Base-by-base conservation (phyloP, 768 basidiomycete genomes). In the Porphyrellus cyaneotinctus region DNA sequence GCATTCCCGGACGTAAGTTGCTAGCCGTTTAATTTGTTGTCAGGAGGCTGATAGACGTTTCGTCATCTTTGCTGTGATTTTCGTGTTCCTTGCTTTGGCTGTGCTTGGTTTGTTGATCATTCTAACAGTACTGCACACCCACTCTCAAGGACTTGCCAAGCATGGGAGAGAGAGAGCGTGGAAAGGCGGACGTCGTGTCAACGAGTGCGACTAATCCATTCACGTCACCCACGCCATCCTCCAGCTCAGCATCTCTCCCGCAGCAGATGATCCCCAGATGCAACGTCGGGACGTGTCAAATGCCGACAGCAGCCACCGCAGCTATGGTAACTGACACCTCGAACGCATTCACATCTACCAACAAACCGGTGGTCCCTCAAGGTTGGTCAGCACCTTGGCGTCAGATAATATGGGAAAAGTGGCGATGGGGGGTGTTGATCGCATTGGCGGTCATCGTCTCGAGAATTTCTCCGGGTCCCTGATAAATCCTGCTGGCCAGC, bases 151-250 rank as follows among this genome's bases (percentile, higher is more conserved):
- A 94, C 63, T 70, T 95, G 26, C 95, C 95, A 0, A 97, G 97
- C 71, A 98, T 98, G 95, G 93, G 87, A 20, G 78, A 88, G 68
- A 83, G 78, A 58, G 88, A 88, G 60, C 78, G 81, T 41, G 87
- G 84, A 10, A 78, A 75, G 48, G 63, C 79, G 6, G 66, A 64
- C 62, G 33, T 42, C 58, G 51, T 42, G 70, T 47, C 64, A 66
- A 42, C 56, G 63, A 54, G 47, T 58, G 43, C 46, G 50, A 37
- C 50, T 43, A 59, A 52, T 58, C 51, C 53, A 41, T 61, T 43
- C 36, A 43, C 51, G 30, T 57, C 52, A 53, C 47, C 62, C 42
- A 44, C 47, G 24, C 46, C 51, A 22, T 49, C 58, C 12, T 63
- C 69, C 23, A 51, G 66, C 30, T 53, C 61, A 38, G 58, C 61